Evolutionary conservation across 1,284 basidiomycete genomes (phyloP).

Genomic region (Sanguinoderma infundibulare): DNA sequence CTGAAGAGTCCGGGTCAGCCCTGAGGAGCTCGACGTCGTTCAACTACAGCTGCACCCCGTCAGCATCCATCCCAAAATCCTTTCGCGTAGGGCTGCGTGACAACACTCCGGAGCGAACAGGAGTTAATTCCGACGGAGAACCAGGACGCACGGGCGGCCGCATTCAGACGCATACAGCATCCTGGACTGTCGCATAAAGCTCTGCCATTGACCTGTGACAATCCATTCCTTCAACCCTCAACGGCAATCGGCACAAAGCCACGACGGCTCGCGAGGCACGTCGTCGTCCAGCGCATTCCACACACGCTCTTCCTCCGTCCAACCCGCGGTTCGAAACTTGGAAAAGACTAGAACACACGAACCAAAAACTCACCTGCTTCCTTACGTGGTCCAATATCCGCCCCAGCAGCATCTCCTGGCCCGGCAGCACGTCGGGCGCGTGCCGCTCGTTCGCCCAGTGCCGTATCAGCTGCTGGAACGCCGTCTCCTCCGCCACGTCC

Average conservation of each 20-base stretch:
- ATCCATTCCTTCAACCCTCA: too few relatives aligned
- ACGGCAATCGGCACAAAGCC: too few relatives aligned
- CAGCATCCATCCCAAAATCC: slow-evolving; percentile 12
- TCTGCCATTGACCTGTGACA: too few relatives aligned
- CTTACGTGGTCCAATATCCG: slow-evolving; percentile 81
- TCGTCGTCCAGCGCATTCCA: too few relatives aligned
- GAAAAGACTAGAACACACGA: neutral
- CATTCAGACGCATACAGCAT: too few relatives aligned
- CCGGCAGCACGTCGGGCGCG: slow-evolving; percentile 78
- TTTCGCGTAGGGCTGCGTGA: neutral
- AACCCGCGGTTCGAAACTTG: too few relatives aligned
- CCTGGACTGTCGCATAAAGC: too few relatives aligned
- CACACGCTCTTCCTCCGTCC: too few relatives aligned
- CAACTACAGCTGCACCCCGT: slow-evolving; percentile 26
- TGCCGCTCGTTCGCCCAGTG: slow-evolving; percentile 90
- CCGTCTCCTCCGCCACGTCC: slow-evolving; percentile 41
- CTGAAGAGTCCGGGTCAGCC: slow-evolving; percentile 78
- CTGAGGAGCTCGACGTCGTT: slow-evolving; percentile 64
- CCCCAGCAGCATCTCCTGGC: slow-evolving; percentile 77
- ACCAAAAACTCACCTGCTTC: slow-evolving; percentile 70
- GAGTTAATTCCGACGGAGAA: too few relatives aligned
- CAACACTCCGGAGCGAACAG: too few relatives aligned
- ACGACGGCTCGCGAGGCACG: too few relatives aligned
- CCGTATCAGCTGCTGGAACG: slow-evolving; percentile 67
- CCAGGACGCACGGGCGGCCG: too few relatives aligned